phyloP scores from a whole-genome alignment of 2,329 filamentous ascomycete genomes.

The Alternaria brassicicola region DNA sequence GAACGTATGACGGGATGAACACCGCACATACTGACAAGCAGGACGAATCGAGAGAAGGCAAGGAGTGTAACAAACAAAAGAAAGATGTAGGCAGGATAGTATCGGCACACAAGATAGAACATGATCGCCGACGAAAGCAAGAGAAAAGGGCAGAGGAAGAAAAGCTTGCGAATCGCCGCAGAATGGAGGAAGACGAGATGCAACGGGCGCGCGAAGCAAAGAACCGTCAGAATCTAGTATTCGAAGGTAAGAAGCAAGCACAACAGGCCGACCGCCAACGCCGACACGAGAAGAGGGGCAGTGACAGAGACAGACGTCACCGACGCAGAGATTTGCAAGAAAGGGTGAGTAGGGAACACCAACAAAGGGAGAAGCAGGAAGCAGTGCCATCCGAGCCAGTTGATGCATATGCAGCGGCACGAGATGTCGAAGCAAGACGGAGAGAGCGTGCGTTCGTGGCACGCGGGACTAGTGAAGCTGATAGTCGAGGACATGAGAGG shows the following conservation, averaged over 20 bases:
- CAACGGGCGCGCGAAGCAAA: neutral
- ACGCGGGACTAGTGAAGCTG: neutral
- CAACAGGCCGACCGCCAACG: neutral
- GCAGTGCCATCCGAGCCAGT: neutral
- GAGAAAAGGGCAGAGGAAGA: no score
- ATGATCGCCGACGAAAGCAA: neutral
- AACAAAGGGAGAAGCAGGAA: neutral
- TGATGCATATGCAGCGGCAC: neutral
- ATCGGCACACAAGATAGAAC: neutral
- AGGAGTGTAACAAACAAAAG: no score
- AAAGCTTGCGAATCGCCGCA: neutral
- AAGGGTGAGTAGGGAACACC: neutral
- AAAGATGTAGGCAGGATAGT: neutral
- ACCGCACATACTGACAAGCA: neutral
- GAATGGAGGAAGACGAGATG: neutral
- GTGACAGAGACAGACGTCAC: neutral
- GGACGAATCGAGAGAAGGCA: neutral
- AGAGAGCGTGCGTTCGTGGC: neutral
- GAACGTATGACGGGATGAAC: neutral
- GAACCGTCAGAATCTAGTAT: neutral
- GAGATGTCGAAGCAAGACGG: neutral
- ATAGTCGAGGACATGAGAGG: neutral
- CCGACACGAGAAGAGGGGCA: neutral
- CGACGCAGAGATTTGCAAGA: neutral
- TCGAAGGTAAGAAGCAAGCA: neutral